Base-by-base conservation (phyloP, 441 rosid genomes). In the Aquilaria agallochum region DNA sequence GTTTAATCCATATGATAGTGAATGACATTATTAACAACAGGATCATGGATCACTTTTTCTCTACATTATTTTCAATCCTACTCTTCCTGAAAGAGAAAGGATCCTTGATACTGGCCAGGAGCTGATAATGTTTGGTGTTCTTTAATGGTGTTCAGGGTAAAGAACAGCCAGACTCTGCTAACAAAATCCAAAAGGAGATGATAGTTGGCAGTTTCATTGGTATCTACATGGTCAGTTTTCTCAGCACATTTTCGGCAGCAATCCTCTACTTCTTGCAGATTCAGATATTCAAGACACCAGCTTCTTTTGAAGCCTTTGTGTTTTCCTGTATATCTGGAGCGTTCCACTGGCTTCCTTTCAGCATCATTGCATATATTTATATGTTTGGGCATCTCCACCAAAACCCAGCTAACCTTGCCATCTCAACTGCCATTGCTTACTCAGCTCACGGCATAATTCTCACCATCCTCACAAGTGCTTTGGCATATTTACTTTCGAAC, bases 271-370 rank as follows among this genome's bases (percentile, higher is more conserved):
- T 74, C 62, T 56, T 81, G 50, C 81, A 73, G 79, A 72, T 76
- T 54, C 57, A 69, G 74, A 53, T 76, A 34, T 72, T 74, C 55
- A 72, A 60, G 57, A 71, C 51, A 27, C 64, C 73, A 47, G 69
- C 73, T 51, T 83, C 89, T 57, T 59, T 68, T 53, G 74, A 72
- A 49, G 76, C 72, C 57, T 76, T 84, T 63, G 63, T 81, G 36
- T 84, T 87, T 59, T 3, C 81, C 54, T 84, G 89, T 80, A 70
- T 84, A 63, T 60, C 72, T 11, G 94, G 94, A 73, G 81, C 88
- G 46, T 81, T 84, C 34, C 86, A 83, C 52, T 87, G 94, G 90
- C 34, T 78, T 46, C 90, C 90, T 0, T 83, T 81, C 75, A 76
- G 83, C 30, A 33, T 81, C 54, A 45, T 75, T 44, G 83, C 84